Conservation (phyloP, 2,329 filamentous ascomycete species). For the Blastomyces gilchristii region DNA sequence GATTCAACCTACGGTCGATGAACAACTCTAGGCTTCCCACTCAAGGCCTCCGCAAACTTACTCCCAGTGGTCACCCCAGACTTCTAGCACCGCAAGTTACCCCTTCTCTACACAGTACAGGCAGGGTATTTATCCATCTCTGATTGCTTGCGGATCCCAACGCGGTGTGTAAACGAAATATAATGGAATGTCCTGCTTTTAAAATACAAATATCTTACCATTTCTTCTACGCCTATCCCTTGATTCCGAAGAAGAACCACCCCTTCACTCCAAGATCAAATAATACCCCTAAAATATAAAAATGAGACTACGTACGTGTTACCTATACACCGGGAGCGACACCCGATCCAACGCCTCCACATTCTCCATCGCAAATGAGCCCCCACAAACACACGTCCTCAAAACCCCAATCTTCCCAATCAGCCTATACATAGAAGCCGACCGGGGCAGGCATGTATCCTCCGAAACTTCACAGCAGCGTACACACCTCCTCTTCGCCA, state of each 20-base stretch:
- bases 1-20: neutral
- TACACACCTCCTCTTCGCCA: slow-evolving; percentile 42
- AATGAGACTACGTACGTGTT: neutral
- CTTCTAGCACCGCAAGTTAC: neutral
- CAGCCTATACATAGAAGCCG: slow-evolving; percentile 29
- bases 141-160: neutral
- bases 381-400: slow-evolving; percentile 33
- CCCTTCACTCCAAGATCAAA: neutral
- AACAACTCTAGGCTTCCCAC: neutral
- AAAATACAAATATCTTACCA: neutral
- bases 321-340: neutral
- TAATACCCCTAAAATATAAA: neutral
- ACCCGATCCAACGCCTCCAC: neutral
- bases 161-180: too few species aligned
- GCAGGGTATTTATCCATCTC: neutral
- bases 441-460: slow-evolving; percentile 39
- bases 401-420: slow-evolving; percentile 30
- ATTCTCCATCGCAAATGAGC: slow-evolving; percentile 31
- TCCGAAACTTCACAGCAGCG: slow-evolving; percentile 58
- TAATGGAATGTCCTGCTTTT: neutral
- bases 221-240: neutral
- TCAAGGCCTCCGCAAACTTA: neutral
- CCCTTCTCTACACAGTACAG: too few species aligned
- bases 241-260: neutral
- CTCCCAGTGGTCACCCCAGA: too few species aligned